These are phyloP conservation scores for Aureobasidium sp. DNA, from an alignment of 2,329 filamentous ascomycete genomes.

Conservation along the genomic window DNA sequence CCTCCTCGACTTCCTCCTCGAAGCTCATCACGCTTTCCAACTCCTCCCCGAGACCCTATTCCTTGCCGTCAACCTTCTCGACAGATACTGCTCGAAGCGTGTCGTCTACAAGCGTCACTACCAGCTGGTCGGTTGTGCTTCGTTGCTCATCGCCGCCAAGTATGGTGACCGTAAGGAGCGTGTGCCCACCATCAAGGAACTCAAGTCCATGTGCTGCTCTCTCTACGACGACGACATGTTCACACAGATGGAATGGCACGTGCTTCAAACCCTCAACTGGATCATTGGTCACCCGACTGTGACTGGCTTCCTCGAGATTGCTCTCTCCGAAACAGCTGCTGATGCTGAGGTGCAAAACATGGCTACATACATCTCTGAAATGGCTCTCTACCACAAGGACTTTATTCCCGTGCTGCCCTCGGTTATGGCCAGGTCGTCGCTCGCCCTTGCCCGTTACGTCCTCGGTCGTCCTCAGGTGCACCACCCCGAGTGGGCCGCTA, in stretches of 20 bases:
- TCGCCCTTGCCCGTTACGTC: conserved; percentile 80
- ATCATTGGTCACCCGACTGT: conserved; percentile 91
- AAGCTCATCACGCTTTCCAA: conserved; percentile 91
- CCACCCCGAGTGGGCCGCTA: conserved; percentile 66
- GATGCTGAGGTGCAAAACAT: conserved; percentile 90
- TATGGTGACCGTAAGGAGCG: conserved; percentile 98
- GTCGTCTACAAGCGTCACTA: conserved; percentile 99
- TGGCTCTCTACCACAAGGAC: conserved; percentile 91
- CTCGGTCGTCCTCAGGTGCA: conserved; percentile 65
- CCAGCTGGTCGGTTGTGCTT: conserved; percentile 92
- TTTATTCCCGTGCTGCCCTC: conserved; percentile 91
- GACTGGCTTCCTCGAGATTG: conserved; percentile 84
- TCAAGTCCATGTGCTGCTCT: conserved; percentile 99
- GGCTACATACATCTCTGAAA: conserved; percentile 88
- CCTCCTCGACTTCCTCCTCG: conserved; percentile 93
- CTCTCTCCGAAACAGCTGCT: conserved; percentile 63
- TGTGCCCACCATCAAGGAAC: conserved; percentile 91
- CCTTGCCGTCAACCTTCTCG: conserved; percentile 90
- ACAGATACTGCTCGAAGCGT: conserved; percentile 94
- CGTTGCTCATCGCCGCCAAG: conserved; percentile 93
- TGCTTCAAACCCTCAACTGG: conserved; percentile 95
- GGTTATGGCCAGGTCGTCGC: conserved; percentile 76
- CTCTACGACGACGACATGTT: conserved; percentile 99
- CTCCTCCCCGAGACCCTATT: conserved; percentile 92
- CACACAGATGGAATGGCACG: conserved; percentile 99